Evolutionary conservation across 2,329 filamentous ascomycete species (phyloP), one percentile per base, ranked within the genome.

Genomic region (Trichoderma semiorbis): DNA sequence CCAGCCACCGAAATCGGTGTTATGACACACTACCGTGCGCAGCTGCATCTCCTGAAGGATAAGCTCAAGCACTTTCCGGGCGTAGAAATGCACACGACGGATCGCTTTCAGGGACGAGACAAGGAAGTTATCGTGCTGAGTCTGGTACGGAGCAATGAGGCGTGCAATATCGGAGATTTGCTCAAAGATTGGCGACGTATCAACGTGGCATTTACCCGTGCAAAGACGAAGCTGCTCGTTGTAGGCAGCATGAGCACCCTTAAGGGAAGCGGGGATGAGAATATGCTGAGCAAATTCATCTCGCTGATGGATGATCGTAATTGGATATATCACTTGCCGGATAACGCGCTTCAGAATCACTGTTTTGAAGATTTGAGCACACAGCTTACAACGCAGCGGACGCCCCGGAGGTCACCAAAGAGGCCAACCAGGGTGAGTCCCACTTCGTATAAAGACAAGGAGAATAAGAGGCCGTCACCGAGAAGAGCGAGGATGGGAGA

Each of bases 21-120:
- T 75, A 98, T 99, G 84, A 98, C 96, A 18, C 94, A 98, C 81
- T 99, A 99, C 81, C 93, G 96, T 72, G 95, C 93, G 7, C 96
- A 99, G 80, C 89, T 99, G 1, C 91, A 93, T 0, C 85, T 97
- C 3, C 86, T 99, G 1, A 93, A 93, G 74, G 89, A 95, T 73
- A 86, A 86, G 12, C 88, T 97, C 39, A 88, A 89, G 36, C 84
- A 83, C 55, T 81, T 86, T 75, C 71, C 85, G 0, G 88, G 88
- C 2, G 90, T 99, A 1, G 96, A 99, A 81, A 94, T 98, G 87
- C 94, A 99, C 81, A 98, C 96, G 0, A 95, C 96, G 3, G 96
- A 99, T 82, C 94, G 95, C 58, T 99, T 97, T 81, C 96, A 99
- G 80, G 96, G 96, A 7, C 89, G 96, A 11, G 96, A 99, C 82